These are phyloP conservation scores for Alternaria infectoria DNA, from an alignment of 2,329 filamentous ascomycete species.

Conservation along the genomic window DNA sequence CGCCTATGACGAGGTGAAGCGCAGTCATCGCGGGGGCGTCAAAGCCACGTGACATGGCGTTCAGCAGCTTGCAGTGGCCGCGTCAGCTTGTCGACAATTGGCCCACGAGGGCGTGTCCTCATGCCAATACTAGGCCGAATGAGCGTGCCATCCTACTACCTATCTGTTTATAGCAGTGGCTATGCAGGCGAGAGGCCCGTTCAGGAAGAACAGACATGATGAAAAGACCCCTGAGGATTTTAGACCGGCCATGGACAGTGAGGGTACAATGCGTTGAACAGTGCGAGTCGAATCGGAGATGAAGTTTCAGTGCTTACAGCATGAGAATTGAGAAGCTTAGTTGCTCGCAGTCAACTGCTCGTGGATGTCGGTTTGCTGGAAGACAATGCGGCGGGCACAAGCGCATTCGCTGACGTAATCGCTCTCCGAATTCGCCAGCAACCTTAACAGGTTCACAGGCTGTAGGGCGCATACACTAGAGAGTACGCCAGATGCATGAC, in stretches of 20 bases:
- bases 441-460: not conserved
- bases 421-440: not conserved
- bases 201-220: not conserved
- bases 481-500: too few species aligned
- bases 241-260: not conserved
- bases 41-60: conserved; percentile 9
- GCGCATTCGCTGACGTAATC: not conserved
- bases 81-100: conserved; percentile 3
- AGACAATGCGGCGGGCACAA: not conserved
- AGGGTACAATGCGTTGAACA: not conserved
- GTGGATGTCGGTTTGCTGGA: not conserved
- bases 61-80: conserved; percentile 6
- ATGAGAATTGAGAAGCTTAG: not conserved
- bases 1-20: not conserved
- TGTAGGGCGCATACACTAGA: not conserved
- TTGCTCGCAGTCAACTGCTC: not conserved
- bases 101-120: not conserved
- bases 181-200: not conserved
- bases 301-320: not conserved
- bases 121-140: not conserved
- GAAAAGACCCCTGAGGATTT: not conserved
- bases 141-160: not conserved
- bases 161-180: not conserved
- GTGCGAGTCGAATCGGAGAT: not conserved
- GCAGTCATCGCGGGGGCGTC: not conserved